Evolutionary conservation across 2,329 filamentous ascomycete genomes (phyloP), one percentile per base, ranked within the genome.

Genomic region (Aspergillus fijiensis): DNA sequence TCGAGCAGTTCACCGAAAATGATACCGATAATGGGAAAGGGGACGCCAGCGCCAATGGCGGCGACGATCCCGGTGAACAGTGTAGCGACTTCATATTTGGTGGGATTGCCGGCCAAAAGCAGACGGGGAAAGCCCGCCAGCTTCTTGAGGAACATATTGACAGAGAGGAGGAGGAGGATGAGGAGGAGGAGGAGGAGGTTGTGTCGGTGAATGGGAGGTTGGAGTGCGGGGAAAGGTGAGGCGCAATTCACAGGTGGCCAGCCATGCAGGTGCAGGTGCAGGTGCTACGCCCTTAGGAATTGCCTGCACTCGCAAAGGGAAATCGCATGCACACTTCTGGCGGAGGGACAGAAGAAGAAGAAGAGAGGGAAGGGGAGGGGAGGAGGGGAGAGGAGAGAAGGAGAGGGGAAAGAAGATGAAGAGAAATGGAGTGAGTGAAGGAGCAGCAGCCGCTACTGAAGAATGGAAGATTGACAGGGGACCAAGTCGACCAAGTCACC

Each of bases 1-100:
- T 78, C 73, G 52, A 78, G 69, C 14, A 78, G 68, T 62, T 77
- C 64, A 59, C 76, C 76, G 55, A 78, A 78, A 1, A 78, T 57
- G 49, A 78, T 75, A 19, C 70, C 75, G 27, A 78, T 74, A 6
- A 78, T 59, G 11, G 76, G 76, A 42, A 77, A 77, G 4, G 76
- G 76, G 1, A 78, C 73, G 45, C 76, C 76, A 9, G 76, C 71
- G 35, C 69, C 76, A 29, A 75, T 73, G 39, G 75, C 71, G 39
- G 59, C 66, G 10, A 66, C 49, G 23, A 73, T 66, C 9, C 69
- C 72, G 16, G 67, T 49, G n/a, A 70, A 39, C 10, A 76, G 65
- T 47, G 64, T 70, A 51, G 60, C 64, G 12, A 72, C 35, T 29
- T 76, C 73, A 45, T 64, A 47, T 51, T 65, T 69, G 14, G 76